Conservation (phyloP, 768 basidiomycete genomes). For the Collybia mongolica region DNA sequence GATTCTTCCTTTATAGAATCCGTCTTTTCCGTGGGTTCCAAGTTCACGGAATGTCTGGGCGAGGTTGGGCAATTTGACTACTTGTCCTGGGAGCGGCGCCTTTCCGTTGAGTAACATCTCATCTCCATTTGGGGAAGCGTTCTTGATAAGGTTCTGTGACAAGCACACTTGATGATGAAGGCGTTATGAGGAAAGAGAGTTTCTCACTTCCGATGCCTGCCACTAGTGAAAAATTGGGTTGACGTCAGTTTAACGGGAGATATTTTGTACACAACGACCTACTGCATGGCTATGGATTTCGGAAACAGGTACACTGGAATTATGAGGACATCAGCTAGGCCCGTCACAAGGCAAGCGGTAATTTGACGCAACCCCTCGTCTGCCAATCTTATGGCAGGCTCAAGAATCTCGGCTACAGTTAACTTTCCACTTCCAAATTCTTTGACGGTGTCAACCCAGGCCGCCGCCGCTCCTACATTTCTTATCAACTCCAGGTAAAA, state of each 20-base stretch:
- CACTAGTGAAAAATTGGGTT: conserved; percentile 34
- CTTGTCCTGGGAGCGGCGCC: conserved; percentile 83
- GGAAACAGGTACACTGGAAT: conserved; percentile 77
- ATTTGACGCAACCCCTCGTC: conserved; percentile 73
- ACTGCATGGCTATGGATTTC: conserved; percentile 72
- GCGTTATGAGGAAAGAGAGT: neutral
- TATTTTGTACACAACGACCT: conserved; percentile 17
- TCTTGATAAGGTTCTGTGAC: conserved; percentile 61
- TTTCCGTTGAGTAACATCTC: conserved; percentile 87
- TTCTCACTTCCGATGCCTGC: conserved; percentile 52
- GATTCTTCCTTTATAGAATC: conserved; percentile 91
- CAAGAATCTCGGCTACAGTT: conserved; percentile 66
- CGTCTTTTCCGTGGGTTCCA: conserved; percentile 80
- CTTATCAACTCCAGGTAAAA: conserved; percentile 2
- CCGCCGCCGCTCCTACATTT: conserved; percentile 78
- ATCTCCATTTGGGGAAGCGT: conserved; percentile 79
- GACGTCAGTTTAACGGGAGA: conserved; percentile 3
- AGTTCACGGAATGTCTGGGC: conserved; percentile 82
- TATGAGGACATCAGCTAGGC: neutral
- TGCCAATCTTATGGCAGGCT: conserved; percentile 87
- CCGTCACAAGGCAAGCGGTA: neutral
- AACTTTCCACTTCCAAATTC: conserved; percentile 76
- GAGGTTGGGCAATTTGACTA: conserved; percentile 78
- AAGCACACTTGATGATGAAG: neutral
- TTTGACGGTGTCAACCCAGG: conserved; percentile 90